Evolutionary conservation across 768 basidiomycete species (phyloP), one percentile per base, ranked within the genome.

Genomic region (Lentinus tigrinus): DNA sequence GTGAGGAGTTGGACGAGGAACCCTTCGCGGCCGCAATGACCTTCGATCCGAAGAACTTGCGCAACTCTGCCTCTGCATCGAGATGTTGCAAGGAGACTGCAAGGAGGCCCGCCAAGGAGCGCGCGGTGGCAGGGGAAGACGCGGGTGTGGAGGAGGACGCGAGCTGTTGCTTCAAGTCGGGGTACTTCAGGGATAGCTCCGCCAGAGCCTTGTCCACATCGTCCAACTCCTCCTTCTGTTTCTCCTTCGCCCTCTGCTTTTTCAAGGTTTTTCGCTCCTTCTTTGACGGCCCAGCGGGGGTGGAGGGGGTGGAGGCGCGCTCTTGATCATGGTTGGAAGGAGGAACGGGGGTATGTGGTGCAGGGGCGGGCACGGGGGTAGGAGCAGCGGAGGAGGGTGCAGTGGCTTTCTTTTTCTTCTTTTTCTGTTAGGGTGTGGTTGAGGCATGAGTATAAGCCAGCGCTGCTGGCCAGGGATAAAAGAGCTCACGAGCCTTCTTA

Each of bases 11-110:
- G 3, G 54, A 26, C 4, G 78, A 70, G 3, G 75, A 67, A 14
- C 72, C 59, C 70, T 82, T 83, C 27, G 78, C 80, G 2, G 88
- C 84, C n/a, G 79, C 77, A 9, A 98, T 82, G 56, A 97, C 95
- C 66, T 88, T 91, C 19, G 91, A 82, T 2, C 96, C 96, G 68
- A 99, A 99, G 79, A 98, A 96, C 62, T 86, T 88, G 54, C 90
- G 86, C 74, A 98, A 83, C 69, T 99, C 97, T 0, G 89, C 88
- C 58, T 96, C 94, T 11, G 87, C 79, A 61, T 98, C 94, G 16
- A 99, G 84, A 64, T 93, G 81, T 39, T 87, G 77, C 1, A 88
- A 77, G 0, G 91, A 93, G n/a, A 96, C 87, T 0, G 90, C 77
- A 19, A 96, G 78, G 1, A 97, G 82, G 47, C 81, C 70, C 21